These are phyloP conservation scores for Byssochlamys sp. DNA, from an alignment of 2,329 filamentous ascomycete genomes.

Conservation along the genomic window DNA sequence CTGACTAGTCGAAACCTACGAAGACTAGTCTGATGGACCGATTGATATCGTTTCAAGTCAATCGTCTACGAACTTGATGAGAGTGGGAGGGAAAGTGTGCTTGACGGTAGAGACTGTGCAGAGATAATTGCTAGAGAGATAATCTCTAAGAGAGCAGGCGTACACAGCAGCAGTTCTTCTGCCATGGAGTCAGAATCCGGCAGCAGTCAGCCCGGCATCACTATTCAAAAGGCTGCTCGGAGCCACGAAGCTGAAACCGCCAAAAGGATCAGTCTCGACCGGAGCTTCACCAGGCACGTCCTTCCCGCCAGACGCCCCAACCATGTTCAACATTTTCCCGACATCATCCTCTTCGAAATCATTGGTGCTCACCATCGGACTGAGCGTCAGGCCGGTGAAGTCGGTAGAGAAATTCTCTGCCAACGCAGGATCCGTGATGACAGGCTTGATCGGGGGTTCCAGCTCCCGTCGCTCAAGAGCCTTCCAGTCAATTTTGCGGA, in stretches of 20 bases:
- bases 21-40: background rate
- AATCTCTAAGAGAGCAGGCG: background rate
- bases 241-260: constrained; percentile 42
- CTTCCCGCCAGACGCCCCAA: constrained; percentile 11
- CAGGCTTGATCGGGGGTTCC: constrained; percentile 77
- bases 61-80: background rate
- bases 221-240: constrained; percentile 39
- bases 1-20: background rate
- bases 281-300: constrained; percentile 7
- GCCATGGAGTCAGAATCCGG: constrained; percentile 5
- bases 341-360: constrained; percentile 19
- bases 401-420: constrained; percentile 94
- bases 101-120: background rate
- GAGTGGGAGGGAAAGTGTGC: background rate
- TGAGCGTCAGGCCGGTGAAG: constrained; percentile 78
- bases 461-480: constrained; percentile 72
- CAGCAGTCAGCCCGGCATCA: constrained; percentile 20
- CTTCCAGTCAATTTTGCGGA: constrained; percentile 92
- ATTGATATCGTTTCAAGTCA: background rate
- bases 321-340: constrained; percentile 10
- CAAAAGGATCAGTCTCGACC: constrained; percentile 34
- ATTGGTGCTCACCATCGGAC: constrained; percentile 49
- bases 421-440: constrained; percentile 89
- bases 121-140: background rate
- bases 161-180: background rate